Conservation (phyloP, 2,329 filamentous ascomycete genomes). For the Pseudopithomyces maydicus region DNA sequence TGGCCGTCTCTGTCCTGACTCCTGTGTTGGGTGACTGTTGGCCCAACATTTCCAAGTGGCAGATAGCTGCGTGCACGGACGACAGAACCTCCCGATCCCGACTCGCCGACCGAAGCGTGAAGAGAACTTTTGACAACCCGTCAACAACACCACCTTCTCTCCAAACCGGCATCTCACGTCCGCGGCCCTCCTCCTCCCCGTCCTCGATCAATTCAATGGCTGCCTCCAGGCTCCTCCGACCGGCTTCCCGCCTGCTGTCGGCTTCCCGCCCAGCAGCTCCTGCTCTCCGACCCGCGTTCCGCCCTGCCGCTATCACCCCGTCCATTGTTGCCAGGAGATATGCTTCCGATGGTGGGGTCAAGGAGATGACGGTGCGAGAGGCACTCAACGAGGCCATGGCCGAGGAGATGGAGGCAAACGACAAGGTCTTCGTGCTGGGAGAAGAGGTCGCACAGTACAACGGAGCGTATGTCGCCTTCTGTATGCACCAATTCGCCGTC, state of each 20-base stretch:
- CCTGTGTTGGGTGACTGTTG: not conserved
- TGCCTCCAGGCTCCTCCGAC: slow-evolving; percentile 66
- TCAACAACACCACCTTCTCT: slow-evolving; percentile 23
- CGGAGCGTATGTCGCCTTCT: slow-evolving; percentile 69
- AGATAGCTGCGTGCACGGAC: not conserved
- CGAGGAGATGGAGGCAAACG: slow-evolving; percentile 92
- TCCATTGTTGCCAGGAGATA: slow-evolving; percentile 57
- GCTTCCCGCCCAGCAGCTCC: slow-evolving; percentile 58
- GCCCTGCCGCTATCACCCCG: slow-evolving; percentile 53
- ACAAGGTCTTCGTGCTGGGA: slow-evolving; percentile 93
- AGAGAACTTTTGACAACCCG: slow-evolving; percentile 27
- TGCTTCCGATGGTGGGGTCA: slow-evolving; percentile 66
- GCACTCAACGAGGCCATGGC: slow-evolving; percentile 97
- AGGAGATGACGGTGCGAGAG: slow-evolving; percentile 96
- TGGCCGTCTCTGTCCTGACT: not conserved
- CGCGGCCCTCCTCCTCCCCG: slow-evolving; percentile 26
- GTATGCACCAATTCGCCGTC: slow-evolving; percentile 13
- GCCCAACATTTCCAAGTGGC: not conserved
- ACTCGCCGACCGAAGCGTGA: slow-evolving; percentile 11
- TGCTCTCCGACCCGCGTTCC: slow-evolving; percentile 59
- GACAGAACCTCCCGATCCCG: slow-evolving; percentile 11
- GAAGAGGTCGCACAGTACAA: slow-evolving; percentile 99
- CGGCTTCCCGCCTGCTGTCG: slow-evolving; percentile 66
- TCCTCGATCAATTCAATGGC: slow-evolving; percentile 53
- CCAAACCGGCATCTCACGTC: slow-evolving; percentile 32